Evolutionary conservation across 345 rosid genomes (phyloP), one percentile per base, ranked within the genome.

Genomic region (Dovyalis caffra): DNA sequence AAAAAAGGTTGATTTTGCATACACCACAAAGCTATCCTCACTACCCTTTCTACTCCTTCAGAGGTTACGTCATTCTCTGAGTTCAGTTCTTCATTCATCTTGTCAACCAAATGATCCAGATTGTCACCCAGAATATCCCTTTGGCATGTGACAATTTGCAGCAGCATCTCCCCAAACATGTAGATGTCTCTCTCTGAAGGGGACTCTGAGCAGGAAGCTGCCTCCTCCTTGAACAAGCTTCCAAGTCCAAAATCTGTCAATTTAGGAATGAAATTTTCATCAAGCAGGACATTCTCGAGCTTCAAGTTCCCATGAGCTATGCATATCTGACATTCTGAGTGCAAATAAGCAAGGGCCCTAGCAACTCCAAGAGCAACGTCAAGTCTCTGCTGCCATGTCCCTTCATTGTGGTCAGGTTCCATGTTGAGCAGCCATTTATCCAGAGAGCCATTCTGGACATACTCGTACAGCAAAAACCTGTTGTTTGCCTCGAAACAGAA

Each of bases 321-420:
- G 51, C 70, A 74, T 45, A 47, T 32, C 43, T 77, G 83, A 71
- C 86, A 83, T 51, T 80, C 80, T 8, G 68, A 66, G 80, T 83
- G 86, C 53, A 83, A 68, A 68, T 80, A 83, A n/a, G 86, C 83
- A 74, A 83, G 76, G 66, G 78, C 83, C 23, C 82, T 69, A 29
- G 86, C 86, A 47, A 83, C 77, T 66, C 86, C 86, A 31, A 83
- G 72, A 21, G 83, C 83, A 70, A 83, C 77, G 35, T 80, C 81
- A 47, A 83, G 75, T 72, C 75, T 83, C 78, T 68, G 79, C 45
- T 80, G 81, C 83, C 79, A 77, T 58, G 40, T 72, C 47, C 40
- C 56, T 64, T 74, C 75, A 16, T 69, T 60, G 56, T 35, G 78
- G 18, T 66, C 76, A 34, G 64, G 74, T 67, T 51, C 43, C 58